Evolutionary conservation across 306 rosid genomes (phyloP).

Genomic region (Potentilla sterilis): DNA sequence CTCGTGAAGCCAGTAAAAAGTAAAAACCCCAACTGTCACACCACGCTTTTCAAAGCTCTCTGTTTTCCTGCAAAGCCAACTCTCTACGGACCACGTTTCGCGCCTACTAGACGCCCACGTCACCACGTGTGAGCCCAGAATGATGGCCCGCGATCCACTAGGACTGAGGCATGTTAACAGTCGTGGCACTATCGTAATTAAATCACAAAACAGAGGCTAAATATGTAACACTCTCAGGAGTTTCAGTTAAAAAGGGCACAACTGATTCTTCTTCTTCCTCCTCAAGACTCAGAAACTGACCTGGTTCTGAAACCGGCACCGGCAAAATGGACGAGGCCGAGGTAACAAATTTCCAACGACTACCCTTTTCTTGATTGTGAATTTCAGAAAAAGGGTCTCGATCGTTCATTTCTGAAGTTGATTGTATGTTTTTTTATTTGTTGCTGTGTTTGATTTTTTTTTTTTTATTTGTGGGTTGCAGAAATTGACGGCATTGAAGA

Average conservation of each 20-base stretch:
- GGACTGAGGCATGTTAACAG: slow-evolving; percentile 25
- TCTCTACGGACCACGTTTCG: slow-evolving; percentile 2
- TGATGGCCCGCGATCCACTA: not conserved
- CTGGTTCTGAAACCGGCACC: slow-evolving; percentile 9
- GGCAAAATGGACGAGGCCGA: slow-evolving; percentile 53
- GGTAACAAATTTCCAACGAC: slow-evolving; percentile 31
- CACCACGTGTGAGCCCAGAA: not conserved
- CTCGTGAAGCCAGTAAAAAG: not conserved
- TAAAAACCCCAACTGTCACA: slow-evolving; percentile 5
- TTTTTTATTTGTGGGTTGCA: slow-evolving; percentile 22
- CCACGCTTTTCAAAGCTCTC: slow-evolving; percentile 29
- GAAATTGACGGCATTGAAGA: slow-evolving; percentile 83
- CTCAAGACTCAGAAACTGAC: slow-evolving; percentile 1
- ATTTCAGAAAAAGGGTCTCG: slow-evolving; percentile 9
- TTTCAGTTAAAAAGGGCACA: slow-evolving; percentile 34
- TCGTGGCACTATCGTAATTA: slow-evolving; percentile 39
- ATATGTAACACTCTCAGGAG: slow-evolving; percentile 18
- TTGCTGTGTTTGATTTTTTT: slow-evolving; percentile 13
- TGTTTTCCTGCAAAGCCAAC: not conserved
- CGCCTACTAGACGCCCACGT: not conserved
- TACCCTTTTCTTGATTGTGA: not conserved
- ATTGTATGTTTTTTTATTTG: slow-evolving; percentile 23
- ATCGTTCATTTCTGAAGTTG: not conserved
- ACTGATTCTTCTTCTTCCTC: slow-evolving; percentile 24
- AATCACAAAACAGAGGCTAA: slow-evolving; percentile 14